Percentiles rank a stretch among this genome's conserved stretches.
Conservation (phyloP, 1,139 yeast genomes). For the Geotrichum fermentans region DNA sequence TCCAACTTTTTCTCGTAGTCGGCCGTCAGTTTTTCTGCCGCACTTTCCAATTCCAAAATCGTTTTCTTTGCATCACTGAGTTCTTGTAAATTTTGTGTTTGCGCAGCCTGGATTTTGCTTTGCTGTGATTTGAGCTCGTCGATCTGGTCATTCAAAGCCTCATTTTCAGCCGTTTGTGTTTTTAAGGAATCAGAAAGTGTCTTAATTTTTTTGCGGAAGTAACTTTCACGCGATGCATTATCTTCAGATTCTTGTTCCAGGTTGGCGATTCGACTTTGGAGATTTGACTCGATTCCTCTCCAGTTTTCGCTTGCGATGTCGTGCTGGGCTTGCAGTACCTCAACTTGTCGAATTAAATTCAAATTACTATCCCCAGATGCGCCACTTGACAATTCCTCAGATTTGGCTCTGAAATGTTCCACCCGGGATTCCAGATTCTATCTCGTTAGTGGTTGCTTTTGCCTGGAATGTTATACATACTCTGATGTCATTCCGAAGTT, state of each 20-base stretch:
- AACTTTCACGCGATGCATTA: constrained; percentile 26
- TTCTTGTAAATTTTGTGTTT: constrained; percentile 10
- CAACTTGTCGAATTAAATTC: constrained; percentile 42
- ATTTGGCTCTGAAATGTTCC: constrained; percentile 42
- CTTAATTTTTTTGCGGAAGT: constrained; percentile 28
- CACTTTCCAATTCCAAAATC: constrained; percentile 16
- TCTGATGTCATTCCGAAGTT: constrained; percentile 32
- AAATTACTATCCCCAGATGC: constrained; percentile 26
- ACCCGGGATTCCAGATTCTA: constrained; percentile 39
- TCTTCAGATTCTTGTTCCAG: constrained; percentile 43
- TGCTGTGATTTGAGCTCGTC: constrained; percentile 30
- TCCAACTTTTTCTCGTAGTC: constrained; percentile 11
- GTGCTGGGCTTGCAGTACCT: constrained; percentile 60
- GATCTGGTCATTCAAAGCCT: constrained; percentile 30
- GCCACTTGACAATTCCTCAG: constrained; percentile 38
- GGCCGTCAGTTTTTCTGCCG: constrained; percentile 22
- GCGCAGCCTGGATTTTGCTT: constrained; percentile 14
- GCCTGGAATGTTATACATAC: constrained; percentile 21
- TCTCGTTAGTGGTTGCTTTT: constrained; percentile 13
- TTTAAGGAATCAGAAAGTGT: constrained; percentile 25
- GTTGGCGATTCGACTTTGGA: constrained; percentile 46
- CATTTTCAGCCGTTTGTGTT: constrained; percentile 25
- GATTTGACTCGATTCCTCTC: constrained; percentile 55
- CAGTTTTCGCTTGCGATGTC: constrained; percentile 63
- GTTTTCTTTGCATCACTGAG: constrained; percentile 8